Evolutionary conservation across 768 basidiomycete genomes (phyloP).

Genomic region (Hortiboletus flavorubellus): DNA sequence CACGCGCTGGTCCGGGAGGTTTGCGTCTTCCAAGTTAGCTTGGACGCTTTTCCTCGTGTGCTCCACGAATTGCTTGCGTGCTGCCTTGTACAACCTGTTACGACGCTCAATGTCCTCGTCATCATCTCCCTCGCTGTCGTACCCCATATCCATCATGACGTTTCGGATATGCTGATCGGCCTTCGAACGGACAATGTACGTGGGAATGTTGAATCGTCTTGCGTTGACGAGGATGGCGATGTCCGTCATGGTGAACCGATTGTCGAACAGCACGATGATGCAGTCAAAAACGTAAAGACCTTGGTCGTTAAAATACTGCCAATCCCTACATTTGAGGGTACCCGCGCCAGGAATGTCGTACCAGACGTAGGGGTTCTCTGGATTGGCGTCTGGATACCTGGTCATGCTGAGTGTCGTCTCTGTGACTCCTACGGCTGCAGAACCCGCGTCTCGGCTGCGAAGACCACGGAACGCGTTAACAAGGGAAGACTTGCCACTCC

Average conservation of each 20-base stretch:
- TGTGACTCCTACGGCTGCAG: slow-evolving; percentile 17
- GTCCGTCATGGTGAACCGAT: slow-evolving; percentile 23
- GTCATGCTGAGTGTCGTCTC: slow-evolving; percentile 18
- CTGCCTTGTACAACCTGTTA: slow-evolving; percentile 5
- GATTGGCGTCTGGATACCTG: slow-evolving; percentile 16
- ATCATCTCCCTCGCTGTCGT: slow-evolving; percentile 19
- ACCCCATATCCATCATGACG: slow-evolving; percentile 17
- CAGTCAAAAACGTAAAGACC: slow-evolving; percentile 26
- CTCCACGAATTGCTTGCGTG: slow-evolving; percentile 17
- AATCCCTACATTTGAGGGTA: slow-evolving; percentile 16
- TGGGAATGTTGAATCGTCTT: slow-evolving; percentile 16
- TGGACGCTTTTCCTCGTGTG: slow-evolving; percentile 16
- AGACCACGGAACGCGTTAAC: slow-evolving; percentile 37
- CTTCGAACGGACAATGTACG: slow-evolving; percentile 23
- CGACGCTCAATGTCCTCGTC: slow-evolving; percentile 8
- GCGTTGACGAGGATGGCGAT: slow-evolving; percentile 18
- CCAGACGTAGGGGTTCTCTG: slow-evolving; percentile 17
- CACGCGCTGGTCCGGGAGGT: slow-evolving; percentile 24
- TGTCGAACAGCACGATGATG: slow-evolving; percentile 21
- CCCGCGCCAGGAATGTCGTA: slow-evolving; percentile 24
- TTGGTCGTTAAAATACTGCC: slow-evolving; percentile 24
- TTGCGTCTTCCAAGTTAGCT: slow-evolving; percentile 19
- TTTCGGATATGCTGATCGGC: slow-evolving; percentile 22
- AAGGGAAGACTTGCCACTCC: slow-evolving; percentile 38
- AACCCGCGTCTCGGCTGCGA: slow-evolving; percentile 12